phyloP scores from a whole-genome alignment of 1,139 yeast genomes.

The Hansenula sp. region DNA sequence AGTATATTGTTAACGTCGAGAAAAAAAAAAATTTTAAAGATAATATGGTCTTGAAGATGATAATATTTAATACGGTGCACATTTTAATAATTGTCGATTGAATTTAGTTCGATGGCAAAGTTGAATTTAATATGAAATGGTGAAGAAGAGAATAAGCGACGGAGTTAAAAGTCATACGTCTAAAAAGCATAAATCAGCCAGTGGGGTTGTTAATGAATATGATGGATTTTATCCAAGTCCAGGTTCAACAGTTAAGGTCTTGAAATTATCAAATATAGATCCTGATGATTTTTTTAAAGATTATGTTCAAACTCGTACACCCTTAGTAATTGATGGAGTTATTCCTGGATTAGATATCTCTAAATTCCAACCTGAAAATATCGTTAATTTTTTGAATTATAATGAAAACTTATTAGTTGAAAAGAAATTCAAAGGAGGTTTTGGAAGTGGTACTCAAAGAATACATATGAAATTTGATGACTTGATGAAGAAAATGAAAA shows the following conservation, averaged over 20 bases:
- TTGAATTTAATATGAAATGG: not conserved
- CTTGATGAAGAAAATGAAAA: slow-evolving; percentile 37
- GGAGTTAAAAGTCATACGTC: no score
- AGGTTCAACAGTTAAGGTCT: not conserved
- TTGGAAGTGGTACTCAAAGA: slow-evolving; percentile 58
- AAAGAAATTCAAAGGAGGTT: slow-evolving; percentile 51
- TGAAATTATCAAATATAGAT: not conserved
- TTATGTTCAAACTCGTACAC: slow-evolving; percentile 13
- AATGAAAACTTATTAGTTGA: slow-evolving; percentile 49
- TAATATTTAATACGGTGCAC: no score
- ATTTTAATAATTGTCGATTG: no score
- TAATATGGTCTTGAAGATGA: no score
- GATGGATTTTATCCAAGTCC: not conserved
- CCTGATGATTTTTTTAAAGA: not conserved
- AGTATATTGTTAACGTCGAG: no score
- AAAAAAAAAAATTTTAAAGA: no score
- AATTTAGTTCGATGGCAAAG: no score
- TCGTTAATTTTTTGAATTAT: slow-evolving; percentile 30
- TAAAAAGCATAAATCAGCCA: not conserved
- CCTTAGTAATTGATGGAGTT: slow-evolving; percentile 22
- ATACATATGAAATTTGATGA: slow-evolving; percentile 43
- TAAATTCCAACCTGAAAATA: slow-evolving; percentile 23
- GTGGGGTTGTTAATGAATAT: not conserved
- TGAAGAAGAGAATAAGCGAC: not conserved
- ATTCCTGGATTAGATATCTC: slow-evolving; percentile 13